Evolutionary conservation across 106 monocot genomes (phyloP).

Genomic region (Dioscorea zingiberensis): DNA sequence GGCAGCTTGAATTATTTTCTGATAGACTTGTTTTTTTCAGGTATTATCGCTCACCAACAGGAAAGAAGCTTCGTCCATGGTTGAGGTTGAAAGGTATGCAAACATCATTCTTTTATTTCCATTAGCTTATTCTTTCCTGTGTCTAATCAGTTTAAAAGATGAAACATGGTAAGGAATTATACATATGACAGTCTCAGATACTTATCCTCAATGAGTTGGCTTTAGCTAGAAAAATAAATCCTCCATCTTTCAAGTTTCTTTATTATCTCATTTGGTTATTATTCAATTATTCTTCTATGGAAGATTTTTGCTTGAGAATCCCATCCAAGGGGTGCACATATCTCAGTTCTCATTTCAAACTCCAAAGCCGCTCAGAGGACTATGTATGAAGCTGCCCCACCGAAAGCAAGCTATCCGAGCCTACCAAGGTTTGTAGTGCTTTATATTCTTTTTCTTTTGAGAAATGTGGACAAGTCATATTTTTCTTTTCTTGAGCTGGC

Average conservation of each 20-base stretch:
- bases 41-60: slow-evolving; percentile 65
- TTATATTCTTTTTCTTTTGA: background rate
- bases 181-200: background rate
- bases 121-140: background rate
- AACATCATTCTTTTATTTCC: background rate
- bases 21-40: slow-evolving; percentile 20
- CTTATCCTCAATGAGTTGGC: too few relatives aligned
- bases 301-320: slow-evolving; percentile 58
- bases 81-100: slow-evolving; percentile 59
- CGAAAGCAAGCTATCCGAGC: too few relatives aligned
- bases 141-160: background rate
- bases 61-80: slow-evolving; percentile 66
- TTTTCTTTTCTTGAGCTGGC: background rate
- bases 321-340: slow-evolving; percentile 33
- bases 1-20: background rate
- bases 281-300: slow-evolving; percentile 2
- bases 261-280: background rate
- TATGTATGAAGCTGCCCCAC: too few relatives aligned
- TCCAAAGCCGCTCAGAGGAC: slow-evolving; percentile 63
- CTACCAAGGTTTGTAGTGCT: slow-evolving; percentile 24
- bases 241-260: background rate
- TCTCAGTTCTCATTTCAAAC: slow-evolving; percentile 64
- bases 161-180: background rate
- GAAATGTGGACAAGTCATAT: background rate
- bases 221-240: too few relatives aligned